Evolutionary conservation across 1,139 yeast genomes (phyloP), one percentile per base, ranked within the genome.

Genomic region (Wickerhamomyces sp.): DNA sequence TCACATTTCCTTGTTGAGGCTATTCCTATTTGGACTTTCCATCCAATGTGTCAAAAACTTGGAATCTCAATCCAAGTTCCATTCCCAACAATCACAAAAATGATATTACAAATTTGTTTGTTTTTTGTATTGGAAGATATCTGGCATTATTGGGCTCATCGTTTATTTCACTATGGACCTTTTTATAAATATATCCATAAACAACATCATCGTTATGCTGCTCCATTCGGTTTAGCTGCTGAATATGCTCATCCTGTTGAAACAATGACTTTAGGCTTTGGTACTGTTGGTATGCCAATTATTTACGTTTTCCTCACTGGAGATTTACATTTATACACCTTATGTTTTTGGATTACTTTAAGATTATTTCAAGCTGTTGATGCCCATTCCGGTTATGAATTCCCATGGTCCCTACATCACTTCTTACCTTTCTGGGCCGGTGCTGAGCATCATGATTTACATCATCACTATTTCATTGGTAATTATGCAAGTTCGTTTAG

Each of bases 361-460:
- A 79, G 98, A 63, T 78, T 91, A 56, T 81, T 84, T 70, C 98
- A 91, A 70, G 98, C 98, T 9, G 90, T 91, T 46, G 98, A 91
- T 65, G 85, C 97, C 32, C 98, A 91, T 66, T 89, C 97, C 1
- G 98, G 98, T 47, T 91, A 91, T 68, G 97, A 91, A 61, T 91
- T 91, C 78, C 97, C 98, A 47, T 84, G 95, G 90, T 88, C 96
- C 7, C 76, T 91, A 63, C 91, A 88, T 69, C 88, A 90, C 62
- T 81, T 90, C 68, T 64, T 91, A 49, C 96, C 97, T 34, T 78
- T 91, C 69, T 91, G 98, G 98, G 95, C 98, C 15, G 98, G 98
- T 49, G 97, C 98, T 23, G 97, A 88, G 60, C 98, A 91, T 67
- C 98, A 91, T 64, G 98, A 91, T 64, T 89, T 87, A 63, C 98